phyloP scores from a whole-genome alignment of 805 yeast species.

The Cyberlindnera saturnus region DNA sequence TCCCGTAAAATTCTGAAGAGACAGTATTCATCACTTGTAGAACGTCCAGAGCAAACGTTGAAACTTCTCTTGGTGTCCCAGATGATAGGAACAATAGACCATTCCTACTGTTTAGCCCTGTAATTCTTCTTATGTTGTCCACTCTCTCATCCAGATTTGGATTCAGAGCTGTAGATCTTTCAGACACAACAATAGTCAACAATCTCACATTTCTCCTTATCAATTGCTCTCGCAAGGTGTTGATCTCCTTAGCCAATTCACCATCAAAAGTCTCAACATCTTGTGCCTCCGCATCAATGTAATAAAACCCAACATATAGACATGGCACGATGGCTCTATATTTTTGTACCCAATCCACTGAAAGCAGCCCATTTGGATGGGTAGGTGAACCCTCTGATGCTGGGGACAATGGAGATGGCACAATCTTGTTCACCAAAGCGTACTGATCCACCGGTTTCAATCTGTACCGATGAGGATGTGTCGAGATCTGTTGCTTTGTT shows the following conservation, averaged over 20 bases:
- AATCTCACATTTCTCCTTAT: constrained; percentile 26
- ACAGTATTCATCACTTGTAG: constrained; percentile 34
- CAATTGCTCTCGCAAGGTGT: constrained; percentile 27
- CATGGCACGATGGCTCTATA: constrained; percentile 43
- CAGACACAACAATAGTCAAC: constrained; percentile 30
- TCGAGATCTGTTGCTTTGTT: constrained; percentile 16
- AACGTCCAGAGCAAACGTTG: constrained; percentile 32
- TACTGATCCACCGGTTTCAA: constrained; percentile 27
- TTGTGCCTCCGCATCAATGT: constrained; percentile 28
- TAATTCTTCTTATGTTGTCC: constrained; percentile 31
- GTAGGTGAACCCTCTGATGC: constrained; percentile 20
- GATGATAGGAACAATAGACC: constrained; percentile 39
- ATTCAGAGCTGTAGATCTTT: constrained; percentile 23
- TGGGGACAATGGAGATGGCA: constrained; percentile 5
- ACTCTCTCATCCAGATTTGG: constrained; percentile 32
- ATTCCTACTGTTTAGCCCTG: constrained; percentile 38
- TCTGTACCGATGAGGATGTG: constrained; percentile 23
- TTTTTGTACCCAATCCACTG: constrained; percentile 48
- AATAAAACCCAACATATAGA: constrained; percentile 39
- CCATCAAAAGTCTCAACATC: constrained; percentile 24
- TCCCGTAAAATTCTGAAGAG: constrained; percentile 39
- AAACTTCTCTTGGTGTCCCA: constrained; percentile 32
- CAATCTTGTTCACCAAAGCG: constrained; percentile 16
- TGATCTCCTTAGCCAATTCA: constrained; percentile 33
- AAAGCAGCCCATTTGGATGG: constrained; percentile 29